Base-by-base conservation (phyloP, 192 early-diverging fungal genomes). In the Coemansia sp. region DNA sequence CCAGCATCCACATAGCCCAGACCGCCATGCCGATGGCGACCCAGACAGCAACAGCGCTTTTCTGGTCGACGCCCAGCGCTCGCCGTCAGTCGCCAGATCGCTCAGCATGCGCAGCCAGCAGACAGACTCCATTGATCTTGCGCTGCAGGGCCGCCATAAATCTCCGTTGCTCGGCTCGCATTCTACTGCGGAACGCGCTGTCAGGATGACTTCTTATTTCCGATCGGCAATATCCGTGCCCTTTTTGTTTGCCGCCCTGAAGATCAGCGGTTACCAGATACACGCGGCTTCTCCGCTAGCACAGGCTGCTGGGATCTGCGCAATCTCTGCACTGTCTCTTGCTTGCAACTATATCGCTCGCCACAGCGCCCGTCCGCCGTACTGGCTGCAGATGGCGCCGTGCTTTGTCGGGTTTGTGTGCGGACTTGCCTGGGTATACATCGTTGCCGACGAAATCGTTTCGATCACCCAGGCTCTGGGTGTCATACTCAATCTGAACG, bases 391-490 rank as follows among this genome's bases (percentile, higher is more conserved):
- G 38, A 68, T 77, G 8, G 52, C 70, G 28, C 78, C 85, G 2
- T 79, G 87, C 39, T 86, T 88, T 74, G 71, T 90, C 28, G 95
- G 95, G 11, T 95, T 97, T 70, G 70, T 86, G 38, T 79, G 92
- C 17, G 89, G 90, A 1, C 88, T 97, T 33, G 76, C 88, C 0
- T 97, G 95, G 95, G 90, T 97, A 11, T 94, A 89, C 80, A 70
- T 95, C 15, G 85, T 96, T 51, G 94, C 96, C 2, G 92, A 91
- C 70, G 96, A 98, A 67, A 89, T 97, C 37, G 94, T 98, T 2
- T 89, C 90, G 15, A 83, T 97, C 7, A 80, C 97, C 37, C 91
- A 92, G 70, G 85, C 94, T 2, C 82, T 98, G 35, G 94, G 92
- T 4, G 79, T 91, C 59, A 87, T 94, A 22, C 71, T 94, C 37